phyloP scores from a whole-genome alignment of 2,329 filamentous ascomycete genomes.

The Clarireedia monteithiana region DNA sequence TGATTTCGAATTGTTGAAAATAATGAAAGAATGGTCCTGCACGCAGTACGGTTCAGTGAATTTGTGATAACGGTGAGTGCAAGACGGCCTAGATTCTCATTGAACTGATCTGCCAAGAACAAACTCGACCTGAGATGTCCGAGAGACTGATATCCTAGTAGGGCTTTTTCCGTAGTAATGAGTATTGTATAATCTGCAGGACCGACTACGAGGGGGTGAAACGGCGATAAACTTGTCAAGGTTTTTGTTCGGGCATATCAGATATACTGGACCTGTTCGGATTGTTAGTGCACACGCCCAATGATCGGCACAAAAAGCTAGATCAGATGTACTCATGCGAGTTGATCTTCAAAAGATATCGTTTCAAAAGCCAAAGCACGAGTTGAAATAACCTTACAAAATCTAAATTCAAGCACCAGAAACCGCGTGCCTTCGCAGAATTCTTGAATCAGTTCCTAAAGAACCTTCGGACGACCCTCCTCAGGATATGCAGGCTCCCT shows the following conservation, averaged over 20 bases:
- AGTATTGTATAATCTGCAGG: neutral
- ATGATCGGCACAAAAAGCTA: slow-evolving; percentile 1
- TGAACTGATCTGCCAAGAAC: neutral
- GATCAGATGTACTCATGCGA: slow-evolving; percentile 3
- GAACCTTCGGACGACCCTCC: neutral
- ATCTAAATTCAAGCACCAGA: neutral
- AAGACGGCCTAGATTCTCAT: slow-evolving; percentile 4
- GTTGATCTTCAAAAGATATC: neutral
- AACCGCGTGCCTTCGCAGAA: slow-evolving; percentile 1
- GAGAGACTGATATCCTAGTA: neutral
- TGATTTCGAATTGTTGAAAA: slow-evolving; percentile 3
- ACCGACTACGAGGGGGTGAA: slow-evolving; percentile 14
- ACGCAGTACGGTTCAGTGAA: neutral
- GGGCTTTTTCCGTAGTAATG: neutral
- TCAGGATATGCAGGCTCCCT: slow-evolving; percentile 17
- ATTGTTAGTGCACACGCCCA: slow-evolving; percentile 20
- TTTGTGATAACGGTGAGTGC: slow-evolving; percentile 10
- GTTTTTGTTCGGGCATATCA: slow-evolving; percentile 11
- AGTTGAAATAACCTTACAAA: slow-evolving; percentile 9
- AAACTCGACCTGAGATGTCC: neutral
- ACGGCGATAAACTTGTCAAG: slow-evolving; percentile 9
- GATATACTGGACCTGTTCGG: slow-evolving; percentile 21
- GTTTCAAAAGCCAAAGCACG: neutral
- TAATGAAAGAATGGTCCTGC: neutral
- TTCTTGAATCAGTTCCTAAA: neutral